These are phyloP conservation scores for Antarctomyces pellizariae DNA, from an alignment of 495 filamentous ascomycete genomes.

Conservation along the genomic window DNA sequence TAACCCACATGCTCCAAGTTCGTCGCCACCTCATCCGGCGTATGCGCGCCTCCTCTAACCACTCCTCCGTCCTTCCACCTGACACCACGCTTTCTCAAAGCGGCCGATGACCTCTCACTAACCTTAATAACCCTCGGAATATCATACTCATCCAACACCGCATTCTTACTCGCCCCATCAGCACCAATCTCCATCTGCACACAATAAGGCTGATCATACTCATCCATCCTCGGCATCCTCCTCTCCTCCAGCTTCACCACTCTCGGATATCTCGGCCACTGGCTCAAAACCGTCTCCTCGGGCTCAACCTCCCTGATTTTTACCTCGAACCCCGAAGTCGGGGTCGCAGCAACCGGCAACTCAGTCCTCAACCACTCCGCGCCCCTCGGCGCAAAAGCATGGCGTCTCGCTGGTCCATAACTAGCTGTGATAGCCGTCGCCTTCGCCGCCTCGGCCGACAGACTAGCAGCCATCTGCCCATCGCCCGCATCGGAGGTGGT, in stretches of 20 bases:
- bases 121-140: too few species aligned
- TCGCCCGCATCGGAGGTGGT: conserved; percentile 20
- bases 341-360: too few species aligned
- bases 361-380: too few species aligned
- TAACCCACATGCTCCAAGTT: too few species aligned
- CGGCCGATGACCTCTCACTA: too few species aligned
- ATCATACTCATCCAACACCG: too few species aligned
- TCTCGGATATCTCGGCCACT: conserved; percentile 29
- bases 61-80: too few species aligned
- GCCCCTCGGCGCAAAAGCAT: not conserved
- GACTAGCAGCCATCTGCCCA: not conserved
- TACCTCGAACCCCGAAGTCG: conserved; percentile 2
- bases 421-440: not conserved
- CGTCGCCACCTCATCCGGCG: too few species aligned
- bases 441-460: not conserved
- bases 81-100: too few species aligned
- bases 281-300: conserved; percentile 3
- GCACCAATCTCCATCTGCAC: conserved; percentile 43
- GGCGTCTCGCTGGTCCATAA: not conserved
- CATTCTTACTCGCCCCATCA: too few species aligned
- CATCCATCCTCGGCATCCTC: conserved; percentile 22
- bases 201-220: conserved; percentile 30
- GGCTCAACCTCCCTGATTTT: conserved; percentile 3
- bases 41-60: too few species aligned
- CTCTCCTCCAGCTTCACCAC: conserved; percentile 65